Conservation (phyloP, 176 grass and related monocot genomes). For the Rhynchospora tenuis region DNA sequence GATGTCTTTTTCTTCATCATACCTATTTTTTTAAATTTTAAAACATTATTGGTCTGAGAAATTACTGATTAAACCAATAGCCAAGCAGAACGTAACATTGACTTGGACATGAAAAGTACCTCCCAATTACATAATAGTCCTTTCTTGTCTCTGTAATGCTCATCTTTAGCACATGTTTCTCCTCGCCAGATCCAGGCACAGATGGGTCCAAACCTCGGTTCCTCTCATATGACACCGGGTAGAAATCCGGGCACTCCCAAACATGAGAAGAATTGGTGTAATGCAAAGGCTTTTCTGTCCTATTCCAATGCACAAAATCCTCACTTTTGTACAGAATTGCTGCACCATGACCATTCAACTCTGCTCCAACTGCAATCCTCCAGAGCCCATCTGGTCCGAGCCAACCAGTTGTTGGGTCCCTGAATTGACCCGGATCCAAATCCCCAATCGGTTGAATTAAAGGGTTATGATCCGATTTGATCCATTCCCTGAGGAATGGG, state of each 20-base stretch:
- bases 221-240: slow-evolving; percentile 25
- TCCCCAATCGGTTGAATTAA: slow-evolving; percentile 43
- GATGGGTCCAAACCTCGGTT: slow-evolving; percentile 49
- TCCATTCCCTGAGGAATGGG: slow-evolving; percentile 70
- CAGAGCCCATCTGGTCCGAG: slow-evolving; percentile 55
- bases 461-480: slow-evolving; percentile 57
- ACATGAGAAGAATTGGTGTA: slow-evolving; percentile 44
- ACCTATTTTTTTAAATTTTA: not conserved
- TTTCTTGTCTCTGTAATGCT: slow-evolving; percentile 26
- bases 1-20: slow-evolving; percentile 32
- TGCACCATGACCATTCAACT: slow-evolving; percentile 38
- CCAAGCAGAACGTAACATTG: not conserved
- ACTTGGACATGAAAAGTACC: slow-evolving; percentile 13
- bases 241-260: slow-evolving; percentile 88
- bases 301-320: slow-evolving; percentile 57
- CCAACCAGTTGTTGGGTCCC: slow-evolving; percentile 92
- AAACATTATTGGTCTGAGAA: slow-evolving; percentile 3
- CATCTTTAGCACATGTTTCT: slow-evolving; percentile 79
- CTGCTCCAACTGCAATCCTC: slow-evolving; percentile 59
- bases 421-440: slow-evolving; percentile 47
- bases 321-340: slow-evolving; percentile 58
- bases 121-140: slow-evolving; percentile 72
- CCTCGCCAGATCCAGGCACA: slow-evolving; percentile 23
- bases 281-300: slow-evolving; percentile 42
- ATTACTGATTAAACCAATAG: not conserved